These are phyloP conservation scores for Ophiorrhiza pumila DNA, from an alignment of 257 asterid species.

Conservation along the genomic window DNA sequence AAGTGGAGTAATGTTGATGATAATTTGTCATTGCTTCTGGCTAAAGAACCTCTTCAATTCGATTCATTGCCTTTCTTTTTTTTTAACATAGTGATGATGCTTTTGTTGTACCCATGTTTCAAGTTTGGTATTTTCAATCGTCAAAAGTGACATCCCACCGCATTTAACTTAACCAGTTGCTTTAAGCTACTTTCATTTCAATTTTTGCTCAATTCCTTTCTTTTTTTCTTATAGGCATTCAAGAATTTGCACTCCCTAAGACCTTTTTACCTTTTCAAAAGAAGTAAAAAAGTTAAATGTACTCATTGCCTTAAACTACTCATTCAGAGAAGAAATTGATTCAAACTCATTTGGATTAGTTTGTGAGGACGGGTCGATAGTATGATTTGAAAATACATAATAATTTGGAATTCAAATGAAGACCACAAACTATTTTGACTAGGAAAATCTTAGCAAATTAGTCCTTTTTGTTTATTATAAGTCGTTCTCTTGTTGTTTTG, in stretches of 20 bases:
- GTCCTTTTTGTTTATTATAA: not conserved
- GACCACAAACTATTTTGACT: not conserved
- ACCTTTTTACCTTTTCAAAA: not conserved
- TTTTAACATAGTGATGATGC: not conserved
- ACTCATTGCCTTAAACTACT: not conserved
- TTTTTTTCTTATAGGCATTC: not conserved
- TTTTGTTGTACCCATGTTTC: not conserved
- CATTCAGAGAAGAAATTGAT: not conserved
- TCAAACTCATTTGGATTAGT: not conserved
- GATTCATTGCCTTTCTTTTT: conserved; percentile 6
- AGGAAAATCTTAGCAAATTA: not conserved
- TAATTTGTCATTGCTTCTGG: conserved; percentile 15
- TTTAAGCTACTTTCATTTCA: not conserved
- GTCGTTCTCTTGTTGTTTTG: not conserved
- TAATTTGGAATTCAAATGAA: not conserved
- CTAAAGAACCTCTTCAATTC: conserved; percentile 16
- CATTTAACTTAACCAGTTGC: not conserved
- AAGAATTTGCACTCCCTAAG: conserved; percentile 1
- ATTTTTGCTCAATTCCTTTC: not conserved
- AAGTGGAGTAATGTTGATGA: conserved; percentile 3
- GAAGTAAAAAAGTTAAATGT: too few relatives aligned
- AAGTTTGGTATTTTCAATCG: not conserved
- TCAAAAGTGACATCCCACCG: conserved; percentile 21
- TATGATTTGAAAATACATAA: not conserved
- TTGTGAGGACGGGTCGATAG: not conserved